Conservation (phyloP, 306 rosid genomes). For the Spatholobus suberectus region DNA sequence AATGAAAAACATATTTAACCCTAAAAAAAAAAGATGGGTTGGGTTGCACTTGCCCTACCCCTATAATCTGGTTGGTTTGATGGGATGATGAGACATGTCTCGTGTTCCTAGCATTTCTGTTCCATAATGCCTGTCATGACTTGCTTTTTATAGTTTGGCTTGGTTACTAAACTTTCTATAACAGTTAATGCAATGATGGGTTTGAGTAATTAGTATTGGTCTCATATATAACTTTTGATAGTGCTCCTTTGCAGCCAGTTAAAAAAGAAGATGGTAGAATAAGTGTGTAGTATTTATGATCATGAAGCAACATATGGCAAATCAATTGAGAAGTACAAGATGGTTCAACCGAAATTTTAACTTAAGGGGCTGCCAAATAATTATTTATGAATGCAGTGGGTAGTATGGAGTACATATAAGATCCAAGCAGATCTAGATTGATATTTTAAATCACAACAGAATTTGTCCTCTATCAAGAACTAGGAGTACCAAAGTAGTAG, state of each 20-base stretch:
- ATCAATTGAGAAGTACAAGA: constrained; percentile 3
- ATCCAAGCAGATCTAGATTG: not conserved
- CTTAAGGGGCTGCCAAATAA: not conserved
- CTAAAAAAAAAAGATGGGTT: constrained; percentile 46
- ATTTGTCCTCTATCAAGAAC: not conserved
- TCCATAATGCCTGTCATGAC: constrained; percentile 28
- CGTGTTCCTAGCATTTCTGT: constrained; percentile 38
- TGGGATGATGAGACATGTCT: constrained; percentile 51
- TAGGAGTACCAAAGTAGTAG: not conserved
- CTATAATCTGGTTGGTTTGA: constrained; percentile 40
- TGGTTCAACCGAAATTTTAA: constrained; percentile 9
- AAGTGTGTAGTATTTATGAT: too few species aligned
- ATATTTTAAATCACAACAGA: not conserved
- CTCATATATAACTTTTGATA: not conserved
- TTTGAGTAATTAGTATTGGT: not conserved
- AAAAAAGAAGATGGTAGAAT: too few species aligned
- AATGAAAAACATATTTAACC: too few species aligned
- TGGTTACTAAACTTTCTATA: not conserved
- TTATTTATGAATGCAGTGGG: not conserved
- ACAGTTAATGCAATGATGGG: not conserved
- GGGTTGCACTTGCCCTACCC: constrained; percentile 51
- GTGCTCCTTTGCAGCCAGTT: not conserved
- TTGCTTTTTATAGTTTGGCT: constrained; percentile 11
- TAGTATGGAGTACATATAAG: constrained; percentile 25
- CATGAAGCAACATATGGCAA: not conserved